Evolutionary conservation across 768 basidiomycete genomes (phyloP), one percentile per base, ranked within the genome.

Genomic region (Rhizopogon vinicolor): DNA sequence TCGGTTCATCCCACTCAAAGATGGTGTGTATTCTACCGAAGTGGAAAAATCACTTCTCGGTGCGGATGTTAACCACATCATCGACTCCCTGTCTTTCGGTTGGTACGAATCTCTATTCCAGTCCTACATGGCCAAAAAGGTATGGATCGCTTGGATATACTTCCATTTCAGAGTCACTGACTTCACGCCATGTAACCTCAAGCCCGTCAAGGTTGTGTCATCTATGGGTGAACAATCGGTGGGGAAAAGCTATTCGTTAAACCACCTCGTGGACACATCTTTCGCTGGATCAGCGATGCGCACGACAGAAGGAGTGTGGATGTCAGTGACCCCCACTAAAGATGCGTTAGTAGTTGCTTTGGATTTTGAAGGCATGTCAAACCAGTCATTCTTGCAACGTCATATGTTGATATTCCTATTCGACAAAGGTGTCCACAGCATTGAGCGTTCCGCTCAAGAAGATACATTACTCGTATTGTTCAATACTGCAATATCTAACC

Each of bases 201-300:
- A 85, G 81, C 83, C 82, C 1, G 83, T 86, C 13, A 78, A 75
- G 58, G 85, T 85, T 3, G 84, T 85, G 1, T 83, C 84, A 0
- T 86, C 84, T 0, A 85, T 85, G 85, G 84, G 83, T 1, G 83
- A 85, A 62, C 84, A 86, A 61, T 84, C 82, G 0, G 84, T 86
- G 1, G 85, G 84, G 0, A 85, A 85, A 60, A 81, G 78, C 51
- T 86, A 76, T 52, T 69, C 78, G 0, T 63, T 85, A 39, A 85
- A 85, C 51, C 85, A 86, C 58, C 70, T 86, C 5, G 76, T 74
- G 1, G 84, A 86, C 59, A 83, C 83, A 0, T 85, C 85, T 0
- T 86, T 86, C 59, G 82, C 82, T 7, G 84, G 85, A 1, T 81
- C 77, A 8, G 84, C 84, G 0, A 84, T 85, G 82, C 70, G 81